These are phyloP conservation scores for Fraxinus paxiana DNA, from an alignment of 305 asterid genomes.

Conservation along the genomic window DNA sequence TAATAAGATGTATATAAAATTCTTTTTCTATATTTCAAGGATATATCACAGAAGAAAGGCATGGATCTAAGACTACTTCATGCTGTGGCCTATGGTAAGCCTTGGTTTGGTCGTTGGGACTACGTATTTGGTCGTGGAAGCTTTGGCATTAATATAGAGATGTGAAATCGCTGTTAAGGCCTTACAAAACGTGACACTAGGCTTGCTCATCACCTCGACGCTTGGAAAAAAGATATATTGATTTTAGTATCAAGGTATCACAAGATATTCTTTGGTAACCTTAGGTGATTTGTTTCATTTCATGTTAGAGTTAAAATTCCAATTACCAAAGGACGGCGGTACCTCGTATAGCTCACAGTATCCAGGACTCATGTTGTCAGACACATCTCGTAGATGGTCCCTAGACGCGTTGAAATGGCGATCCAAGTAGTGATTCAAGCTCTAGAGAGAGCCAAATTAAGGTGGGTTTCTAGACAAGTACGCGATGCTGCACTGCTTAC, in stretches of 20 bases:
- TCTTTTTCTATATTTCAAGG: constrained; percentile 17
- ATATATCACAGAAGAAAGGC: constrained; percentile 56
- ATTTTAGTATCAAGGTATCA: constrained; percentile 56
- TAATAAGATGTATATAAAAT: too few relatives aligned
- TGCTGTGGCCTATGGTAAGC: constrained; percentile 58
- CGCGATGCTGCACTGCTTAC: constrained; percentile 72
- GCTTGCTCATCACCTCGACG: constrained; percentile 39
- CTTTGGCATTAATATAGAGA: constrained; percentile 52
- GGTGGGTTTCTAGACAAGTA: constrained; percentile 87
- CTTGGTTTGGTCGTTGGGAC: constrained; percentile 91
- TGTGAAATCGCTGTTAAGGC: constrained; percentile 53
- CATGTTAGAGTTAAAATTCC: constrained; percentile 63
- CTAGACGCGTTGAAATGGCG: constrained; percentile 86
- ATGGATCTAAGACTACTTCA: constrained; percentile 79
- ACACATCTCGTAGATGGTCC: constrained; percentile 91
- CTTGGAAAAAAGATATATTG: constrained; percentile 39
- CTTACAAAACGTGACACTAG: constrained; percentile 54
- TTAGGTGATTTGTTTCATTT: constrained; percentile 63
- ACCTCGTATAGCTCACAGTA: constrained; percentile 29
- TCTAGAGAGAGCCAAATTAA: constrained; percentile 51
- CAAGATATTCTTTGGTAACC: constrained; percentile 52
- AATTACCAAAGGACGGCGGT: constrained; percentile 52
- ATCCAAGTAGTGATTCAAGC: constrained; percentile 81
- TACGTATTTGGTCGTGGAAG: constrained; percentile 63
- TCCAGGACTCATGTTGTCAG: constrained; percentile 60